phyloP scores from a whole-genome alignment of 225 moss, liverwort and hornwort genomes.

The Straminergon stramineum region DNA sequence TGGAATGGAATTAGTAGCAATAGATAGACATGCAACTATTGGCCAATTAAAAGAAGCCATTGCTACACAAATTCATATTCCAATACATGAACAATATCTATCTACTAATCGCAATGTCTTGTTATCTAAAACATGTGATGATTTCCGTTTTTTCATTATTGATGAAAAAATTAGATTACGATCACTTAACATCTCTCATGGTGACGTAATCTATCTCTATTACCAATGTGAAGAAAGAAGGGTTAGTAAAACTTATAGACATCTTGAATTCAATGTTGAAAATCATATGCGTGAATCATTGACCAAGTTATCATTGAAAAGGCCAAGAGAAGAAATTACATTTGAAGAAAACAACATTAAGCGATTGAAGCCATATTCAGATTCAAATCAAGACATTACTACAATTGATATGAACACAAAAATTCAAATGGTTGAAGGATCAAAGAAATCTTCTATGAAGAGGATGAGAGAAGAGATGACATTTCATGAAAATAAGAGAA shows the following conservation, averaged over 20 bases:
- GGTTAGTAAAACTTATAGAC: neutral
- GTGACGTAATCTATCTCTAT: neutral
- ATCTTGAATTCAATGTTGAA: neutral
- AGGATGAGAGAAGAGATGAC: neutral
- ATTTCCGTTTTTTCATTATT: neutral
- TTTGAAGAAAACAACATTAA: neutral
- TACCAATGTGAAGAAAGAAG: neutral
- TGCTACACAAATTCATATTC: neutral
- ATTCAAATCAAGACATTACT: neutral
- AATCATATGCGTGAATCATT: rapidly evolving
- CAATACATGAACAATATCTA: neutral
- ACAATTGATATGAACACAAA: neutral
- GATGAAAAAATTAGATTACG: neutral
- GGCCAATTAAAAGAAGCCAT: neutral
- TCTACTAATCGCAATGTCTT: neutral
- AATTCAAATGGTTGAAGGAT: neutral
- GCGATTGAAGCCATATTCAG: neutral
- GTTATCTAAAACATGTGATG: neutral
- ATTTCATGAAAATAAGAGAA: neutral
- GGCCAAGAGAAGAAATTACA: neutral
- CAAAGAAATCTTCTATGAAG: neutral
- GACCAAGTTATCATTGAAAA: neutral
- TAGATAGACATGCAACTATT: neutral
- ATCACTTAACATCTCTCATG: neutral
- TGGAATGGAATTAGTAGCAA: neutral